Base-by-base conservation (phyloP, 352 stramenopile species). In the Pythium plurisporium region DNA sequence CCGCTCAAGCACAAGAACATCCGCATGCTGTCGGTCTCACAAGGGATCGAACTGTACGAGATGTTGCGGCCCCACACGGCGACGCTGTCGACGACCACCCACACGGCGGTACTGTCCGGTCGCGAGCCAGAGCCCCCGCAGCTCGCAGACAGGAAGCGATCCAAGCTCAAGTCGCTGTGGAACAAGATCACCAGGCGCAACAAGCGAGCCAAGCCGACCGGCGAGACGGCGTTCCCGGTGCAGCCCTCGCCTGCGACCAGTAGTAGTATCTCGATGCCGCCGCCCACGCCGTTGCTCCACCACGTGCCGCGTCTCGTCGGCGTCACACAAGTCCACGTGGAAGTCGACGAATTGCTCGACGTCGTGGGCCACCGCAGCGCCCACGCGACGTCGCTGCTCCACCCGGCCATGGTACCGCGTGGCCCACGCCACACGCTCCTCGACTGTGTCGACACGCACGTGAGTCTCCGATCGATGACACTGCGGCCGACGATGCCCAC, bases 321-420 rank as follows among this genome's bases (percentile, higher is more conserved):
- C 20, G 20, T 55, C 29, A 37, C 55, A 5, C 27, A 50, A 14
- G 45, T 63, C 2, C 37, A 56, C 46, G 55, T 50, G 12, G 19
- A 45, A 23, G 37, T 63, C 5, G 55, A 63, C 34, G 55, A 63
- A n/a, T 30, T 63, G n/a, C 25, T 56, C 26, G 55, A 63, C n/a
- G 14, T 63, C 30, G 22, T 63, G 22, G 55, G 45, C 38, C 55
- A 63, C 55, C 45, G 46, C 55, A 55, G 45, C 17, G 14, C 30
- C 4, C 45, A 55, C 45, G 50, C 55, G n/a, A 27, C 46, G 36
- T n/a, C 46, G 23, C 22, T 55, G 30, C 29, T 55, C 2, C 55
- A 63, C 38, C 55, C 55, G 10, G 45, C 27, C 27, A 56, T 56
- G 46, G 22, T 27, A 1, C 37, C 37, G 2, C 19, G 8, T 12